Conservation (phyloP, 495 filamentous ascomycete species). For the Rostrohypoxylon terebratum region DNA sequence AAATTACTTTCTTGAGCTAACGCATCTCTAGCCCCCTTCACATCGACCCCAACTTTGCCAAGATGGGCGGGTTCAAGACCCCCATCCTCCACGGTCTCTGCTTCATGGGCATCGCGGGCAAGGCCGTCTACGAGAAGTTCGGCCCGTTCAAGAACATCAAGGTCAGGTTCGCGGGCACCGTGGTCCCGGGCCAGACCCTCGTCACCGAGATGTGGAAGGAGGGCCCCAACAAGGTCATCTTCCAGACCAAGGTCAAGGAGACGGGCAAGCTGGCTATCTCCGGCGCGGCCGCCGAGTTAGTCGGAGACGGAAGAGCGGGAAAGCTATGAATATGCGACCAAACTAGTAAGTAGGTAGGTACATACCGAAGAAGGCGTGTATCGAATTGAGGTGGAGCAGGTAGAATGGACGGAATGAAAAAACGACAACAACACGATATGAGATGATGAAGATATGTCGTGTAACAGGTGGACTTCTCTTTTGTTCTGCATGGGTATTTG, state of each 20-base stretch:
- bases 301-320: conserved; percentile 47
- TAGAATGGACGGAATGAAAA: neutral
- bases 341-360: neutral
- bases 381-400: neutral
- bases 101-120: conserved; percentile 91
- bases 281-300: conserved; percentile 87
- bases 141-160: conserved; percentile 94
- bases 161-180: conserved; percentile 93
- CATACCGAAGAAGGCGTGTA: neutral
- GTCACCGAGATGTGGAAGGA: conserved; percentile 99
- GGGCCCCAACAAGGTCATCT: conserved; percentile 79
- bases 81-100: conserved; percentile 97
- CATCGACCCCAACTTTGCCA: conserved; percentile 93
- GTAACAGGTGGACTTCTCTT: neutral
- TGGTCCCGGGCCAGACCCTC: conserved; percentile 92
- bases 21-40: conserved; percentile 78
- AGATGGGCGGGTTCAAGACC: conserved; percentile 93
- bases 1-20: conserved; percentile 7
- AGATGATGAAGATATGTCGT: neutral
- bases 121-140: conserved; percentile 87
- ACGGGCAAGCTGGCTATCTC: conserved; percentile 94
- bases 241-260: conserved; percentile 95
- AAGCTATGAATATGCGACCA: conserved; percentile 32
- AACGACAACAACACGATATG: neutral
- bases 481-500: neutral